Evolutionary conservation across 208 protist species (phyloP).

Genomic region (Leishmania amazonensis): DNA sequence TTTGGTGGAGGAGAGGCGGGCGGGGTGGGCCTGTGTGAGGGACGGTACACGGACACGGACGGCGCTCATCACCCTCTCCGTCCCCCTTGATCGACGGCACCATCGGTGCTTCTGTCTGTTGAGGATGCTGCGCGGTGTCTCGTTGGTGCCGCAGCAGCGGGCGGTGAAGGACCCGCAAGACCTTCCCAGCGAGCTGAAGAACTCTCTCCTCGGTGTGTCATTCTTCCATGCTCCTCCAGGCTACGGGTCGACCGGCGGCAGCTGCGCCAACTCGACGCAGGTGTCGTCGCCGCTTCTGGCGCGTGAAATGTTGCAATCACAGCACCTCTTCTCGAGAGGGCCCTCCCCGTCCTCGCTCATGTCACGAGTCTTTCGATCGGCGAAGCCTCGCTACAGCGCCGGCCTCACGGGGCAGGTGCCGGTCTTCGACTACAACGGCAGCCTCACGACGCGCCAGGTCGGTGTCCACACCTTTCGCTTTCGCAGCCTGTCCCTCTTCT

Average conservation of each 20-base stretch:
- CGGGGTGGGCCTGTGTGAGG: no score
- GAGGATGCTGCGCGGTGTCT: slow-evolving; percentile 48
- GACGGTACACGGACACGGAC: not conserved
- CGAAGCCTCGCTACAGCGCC: slow-evolving; percentile 10
- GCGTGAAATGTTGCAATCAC: not conserved
- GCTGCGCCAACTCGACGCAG: not conserved
- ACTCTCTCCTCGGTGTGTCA: slow-evolving; percentile 29
- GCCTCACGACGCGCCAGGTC: slow-evolving; percentile 54
- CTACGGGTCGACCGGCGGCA: slow-evolving; percentile 22
- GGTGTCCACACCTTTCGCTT: slow-evolving; percentile 76
- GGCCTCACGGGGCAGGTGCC: slow-evolving; percentile 37
- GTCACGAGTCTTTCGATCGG: slow-evolving; percentile 10
- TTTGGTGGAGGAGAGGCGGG: no score
- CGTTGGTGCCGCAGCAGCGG: slow-evolving; percentile 37
- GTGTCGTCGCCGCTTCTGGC: not conserved
- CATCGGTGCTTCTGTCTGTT: no score
- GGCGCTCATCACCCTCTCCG: not conserved
- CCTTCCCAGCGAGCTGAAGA: slow-evolving; percentile 43
- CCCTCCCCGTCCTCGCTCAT: slow-evolving; percentile 1
- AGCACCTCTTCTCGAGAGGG: no score
- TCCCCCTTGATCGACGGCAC: not conserved
- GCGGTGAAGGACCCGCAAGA: slow-evolving; percentile 22
- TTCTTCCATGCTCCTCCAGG: slow-evolving; percentile 1
- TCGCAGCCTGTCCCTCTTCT: slow-evolving; percentile 67
- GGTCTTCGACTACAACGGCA: slow-evolving; percentile 74